Evolutionary conservation across 441 rosid genomes (phyloP).

Genomic region (Sinapis alba): DNA sequence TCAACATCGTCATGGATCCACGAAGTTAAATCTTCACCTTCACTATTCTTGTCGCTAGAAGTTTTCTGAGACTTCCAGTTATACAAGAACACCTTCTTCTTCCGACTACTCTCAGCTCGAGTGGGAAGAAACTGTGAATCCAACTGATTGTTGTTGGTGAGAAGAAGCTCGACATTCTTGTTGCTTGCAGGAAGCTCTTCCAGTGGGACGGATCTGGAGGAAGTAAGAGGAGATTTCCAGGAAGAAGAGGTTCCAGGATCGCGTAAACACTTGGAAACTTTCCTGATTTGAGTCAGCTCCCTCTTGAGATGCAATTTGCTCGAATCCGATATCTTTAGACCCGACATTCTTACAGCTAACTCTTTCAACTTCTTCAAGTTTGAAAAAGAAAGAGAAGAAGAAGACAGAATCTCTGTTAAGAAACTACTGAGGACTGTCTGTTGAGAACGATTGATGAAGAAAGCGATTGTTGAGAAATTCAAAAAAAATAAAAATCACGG

Average conservation of each 20-base stretch:
- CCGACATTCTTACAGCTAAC: conserved; percentile 45
- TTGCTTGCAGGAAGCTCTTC: conserved; percentile 30
- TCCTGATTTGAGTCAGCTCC: conserved; percentile 86
- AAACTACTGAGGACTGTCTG: not conserved
- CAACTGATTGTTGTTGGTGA: conserved; percentile 34
- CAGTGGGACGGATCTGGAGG: conserved; percentile 62
- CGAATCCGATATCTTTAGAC: conserved; percentile 62
- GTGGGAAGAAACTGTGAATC: not conserved
- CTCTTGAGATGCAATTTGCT: conserved; percentile 79
- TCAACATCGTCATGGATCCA: conserved; percentile 40
- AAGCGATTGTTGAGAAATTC: conserved; percentile 16
- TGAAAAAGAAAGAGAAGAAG: not conserved
- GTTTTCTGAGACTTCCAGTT: conserved; percentile 80
- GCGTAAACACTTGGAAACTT: conserved; percentile 70
- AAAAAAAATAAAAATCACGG: conserved; percentile 23
- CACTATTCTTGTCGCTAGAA: conserved; percentile 46
- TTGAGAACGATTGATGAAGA: conserved; percentile 16
- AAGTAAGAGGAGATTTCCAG: conserved; percentile 75
- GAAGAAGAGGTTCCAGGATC: conserved; percentile 95
- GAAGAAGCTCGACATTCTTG: not conserved
- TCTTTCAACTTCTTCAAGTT: not conserved
- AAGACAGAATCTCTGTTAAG: not conserved
- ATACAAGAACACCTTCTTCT: conserved; percentile 62
- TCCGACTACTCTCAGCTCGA: conserved; percentile 34
- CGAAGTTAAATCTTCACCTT: conserved; percentile 40